Evolutionary conservation across 495 filamentous ascomycete species (phyloP).

Genomic region (Annulohypoxylon bovei): DNA sequence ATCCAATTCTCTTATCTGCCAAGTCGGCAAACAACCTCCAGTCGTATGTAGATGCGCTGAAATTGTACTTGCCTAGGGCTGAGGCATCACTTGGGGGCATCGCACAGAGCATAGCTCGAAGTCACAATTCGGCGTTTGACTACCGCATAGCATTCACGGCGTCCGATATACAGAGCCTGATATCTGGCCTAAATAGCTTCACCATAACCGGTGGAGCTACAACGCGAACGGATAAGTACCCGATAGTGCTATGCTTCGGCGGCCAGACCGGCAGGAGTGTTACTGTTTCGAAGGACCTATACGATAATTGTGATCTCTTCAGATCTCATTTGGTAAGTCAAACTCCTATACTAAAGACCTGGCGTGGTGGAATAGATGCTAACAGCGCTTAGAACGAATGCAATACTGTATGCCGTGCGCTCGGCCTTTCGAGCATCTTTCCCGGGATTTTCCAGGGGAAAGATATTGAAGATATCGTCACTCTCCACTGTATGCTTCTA

Average conservation of each 20-base stretch:
- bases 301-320: constrained; percentile 1
- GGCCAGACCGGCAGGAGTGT: background rate
- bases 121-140: background rate
- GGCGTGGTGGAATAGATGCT: background rate
- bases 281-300: background rate
- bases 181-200: background rate
- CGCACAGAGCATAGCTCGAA: background rate
- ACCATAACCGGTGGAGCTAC: background rate
- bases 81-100: background rate
- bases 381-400: background rate
- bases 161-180: background rate
- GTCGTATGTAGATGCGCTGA: background rate
- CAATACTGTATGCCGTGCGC: background rate
- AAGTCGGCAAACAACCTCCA: background rate
- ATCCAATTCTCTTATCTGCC: background rate
- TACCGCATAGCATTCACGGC: background rate
- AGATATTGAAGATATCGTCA: constrained; percentile 48
- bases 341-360: background rate
- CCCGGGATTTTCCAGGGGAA: constrained; percentile 54
- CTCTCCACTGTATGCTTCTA: constrained; percentile 56
- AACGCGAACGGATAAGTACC: background rate
- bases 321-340: background rate
- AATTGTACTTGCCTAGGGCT: background rate
- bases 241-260: constrained; percentile 1
- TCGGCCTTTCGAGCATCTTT: constrained; percentile 39